A percentile compares a stretch with the other conserved stretches of the same genome.
Evolutionary conservation across 257 asterid species (phyloP).

Genomic region (Fraxinus cuspidata): DNA sequence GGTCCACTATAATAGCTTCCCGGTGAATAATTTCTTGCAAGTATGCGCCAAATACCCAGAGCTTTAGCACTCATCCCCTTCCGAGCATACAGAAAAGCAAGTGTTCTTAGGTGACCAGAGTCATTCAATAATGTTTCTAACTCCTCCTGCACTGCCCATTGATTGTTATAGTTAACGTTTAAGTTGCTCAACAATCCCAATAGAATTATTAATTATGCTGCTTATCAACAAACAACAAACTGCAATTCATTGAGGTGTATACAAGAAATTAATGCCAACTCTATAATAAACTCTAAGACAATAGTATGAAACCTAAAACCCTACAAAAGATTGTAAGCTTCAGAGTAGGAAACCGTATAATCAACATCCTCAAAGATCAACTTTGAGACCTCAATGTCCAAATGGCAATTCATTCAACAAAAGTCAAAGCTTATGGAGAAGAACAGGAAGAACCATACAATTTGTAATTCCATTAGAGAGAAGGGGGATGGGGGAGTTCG

Average conservation of each 20-base stretch:
- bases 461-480: neutral
- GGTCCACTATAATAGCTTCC: slow-evolving; percentile 44
- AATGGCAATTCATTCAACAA: neutral
- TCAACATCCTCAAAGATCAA: neutral
- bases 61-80: slow-evolving; percentile 92
- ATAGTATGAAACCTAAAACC: neutral
- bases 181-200: slow-evolving; percentile 21
- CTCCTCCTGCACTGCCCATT: slow-evolving; percentile 99
- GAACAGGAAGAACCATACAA: neutral
- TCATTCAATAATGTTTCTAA: slow-evolving; percentile 81
- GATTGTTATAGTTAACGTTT: slow-evolving; percentile 50
- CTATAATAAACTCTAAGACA: neutral
- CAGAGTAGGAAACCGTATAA: neutral
- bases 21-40: slow-evolving; percentile 70
- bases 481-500: neutral
- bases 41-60: slow-evolving; percentile 81
- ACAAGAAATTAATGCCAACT: neutral
- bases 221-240: slow-evolving; percentile 18
- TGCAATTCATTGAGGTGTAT: neutral
- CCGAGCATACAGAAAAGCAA: slow-evolving; percentile 89
- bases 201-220: slow-evolving; percentile 10
- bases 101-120: slow-evolving; percentile 91
- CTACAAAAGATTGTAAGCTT: neutral
- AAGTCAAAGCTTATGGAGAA: neutral
- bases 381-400: neutral